Evolutionary conservation across 2,329 filamentous ascomycete genomes (phyloP).

Genomic region (Beauveria caledonica): DNA sequence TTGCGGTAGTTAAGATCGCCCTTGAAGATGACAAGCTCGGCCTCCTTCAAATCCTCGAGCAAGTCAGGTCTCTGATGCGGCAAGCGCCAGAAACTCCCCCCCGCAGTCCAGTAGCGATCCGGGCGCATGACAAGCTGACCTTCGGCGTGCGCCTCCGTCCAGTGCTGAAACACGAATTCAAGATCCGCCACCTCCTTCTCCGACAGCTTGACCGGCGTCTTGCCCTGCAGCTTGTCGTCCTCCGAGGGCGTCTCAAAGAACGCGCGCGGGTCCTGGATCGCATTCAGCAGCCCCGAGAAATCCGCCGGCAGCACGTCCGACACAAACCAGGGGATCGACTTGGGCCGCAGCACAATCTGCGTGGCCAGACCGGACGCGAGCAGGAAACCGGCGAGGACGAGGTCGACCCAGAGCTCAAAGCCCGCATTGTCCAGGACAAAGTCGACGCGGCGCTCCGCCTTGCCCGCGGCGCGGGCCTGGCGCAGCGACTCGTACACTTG

Average conservation of each 20-base stretch:
- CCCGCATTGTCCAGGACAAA: constrained; percentile 96
- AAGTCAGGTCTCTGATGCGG: constrained; percentile 60
- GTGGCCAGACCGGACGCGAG: constrained; percentile 80
- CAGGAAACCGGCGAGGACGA: constrained; percentile 85
- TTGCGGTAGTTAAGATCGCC: constrained; percentile 97
- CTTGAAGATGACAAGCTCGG: constrained; percentile 91
- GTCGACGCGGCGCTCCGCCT: constrained; percentile 70
- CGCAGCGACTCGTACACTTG: constrained; percentile 62
- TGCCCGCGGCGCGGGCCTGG: constrained; percentile 53
- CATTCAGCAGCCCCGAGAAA: constrained; percentile 73
- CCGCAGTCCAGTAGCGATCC: constrained; percentile 85
- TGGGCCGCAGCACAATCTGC: constrained; percentile 80
- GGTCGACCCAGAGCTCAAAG: constrained; percentile 93
- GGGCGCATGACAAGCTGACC: constrained; percentile 76
- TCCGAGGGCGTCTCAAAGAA: constrained; percentile 74
- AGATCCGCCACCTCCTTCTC: constrained; percentile 61
- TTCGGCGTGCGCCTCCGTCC: constrained; percentile 71
- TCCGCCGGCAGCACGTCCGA: constrained; percentile 86
- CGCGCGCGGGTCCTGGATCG: constrained; percentile 63
- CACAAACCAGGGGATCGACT: constrained; percentile 96
- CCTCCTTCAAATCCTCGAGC: constrained; percentile 68
- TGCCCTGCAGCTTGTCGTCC: constrained; percentile 51
- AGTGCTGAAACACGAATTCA: constrained; percentile 71
- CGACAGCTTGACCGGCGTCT: constrained; percentile 52
- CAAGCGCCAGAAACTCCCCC: constrained; percentile 81